phyloP scores from a whole-genome alignment of 345 rosid genomes.

The Eucalyptus globulus region DNA sequence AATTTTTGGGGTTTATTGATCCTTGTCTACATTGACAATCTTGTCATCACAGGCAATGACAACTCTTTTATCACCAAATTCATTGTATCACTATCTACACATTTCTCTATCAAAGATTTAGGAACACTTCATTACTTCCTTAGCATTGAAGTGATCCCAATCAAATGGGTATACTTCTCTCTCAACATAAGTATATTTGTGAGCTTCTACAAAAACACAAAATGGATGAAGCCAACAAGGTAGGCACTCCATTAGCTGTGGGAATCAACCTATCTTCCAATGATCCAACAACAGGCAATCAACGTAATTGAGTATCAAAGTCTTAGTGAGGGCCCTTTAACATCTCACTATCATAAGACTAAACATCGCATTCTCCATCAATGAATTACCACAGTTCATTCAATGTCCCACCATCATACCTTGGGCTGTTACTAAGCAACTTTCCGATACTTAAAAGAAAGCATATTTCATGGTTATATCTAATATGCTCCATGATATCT shows the following conservation, averaged over 20 bases:
- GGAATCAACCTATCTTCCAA: no score
- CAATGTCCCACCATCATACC: background rate
- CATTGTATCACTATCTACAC: background rate
- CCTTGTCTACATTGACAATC: background rate
- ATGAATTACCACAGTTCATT: background rate
- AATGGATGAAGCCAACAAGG: background rate
- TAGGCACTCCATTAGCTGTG: background rate
- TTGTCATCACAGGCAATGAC: background rate
- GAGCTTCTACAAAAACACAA: background rate
- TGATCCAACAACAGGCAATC: no score
- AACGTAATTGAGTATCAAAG: background rate
- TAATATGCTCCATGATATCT: background rate
- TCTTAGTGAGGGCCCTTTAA: background rate
- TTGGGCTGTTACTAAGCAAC: background rate
- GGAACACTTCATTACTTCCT: background rate
- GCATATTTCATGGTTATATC: background rate
- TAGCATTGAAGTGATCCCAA: background rate
- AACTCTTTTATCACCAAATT: rapidly evolving
- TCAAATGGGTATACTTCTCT: background rate
- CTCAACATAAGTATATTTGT: background rate
- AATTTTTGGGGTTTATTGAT: no score
- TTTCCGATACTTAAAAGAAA: background rate
- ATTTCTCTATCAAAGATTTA: background rate
- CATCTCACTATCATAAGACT: background rate
- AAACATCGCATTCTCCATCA: background rate